phyloP scores from a whole-genome alignment of 2,329 filamentous ascomycete species.

The Fusarium continuum region DNA sequence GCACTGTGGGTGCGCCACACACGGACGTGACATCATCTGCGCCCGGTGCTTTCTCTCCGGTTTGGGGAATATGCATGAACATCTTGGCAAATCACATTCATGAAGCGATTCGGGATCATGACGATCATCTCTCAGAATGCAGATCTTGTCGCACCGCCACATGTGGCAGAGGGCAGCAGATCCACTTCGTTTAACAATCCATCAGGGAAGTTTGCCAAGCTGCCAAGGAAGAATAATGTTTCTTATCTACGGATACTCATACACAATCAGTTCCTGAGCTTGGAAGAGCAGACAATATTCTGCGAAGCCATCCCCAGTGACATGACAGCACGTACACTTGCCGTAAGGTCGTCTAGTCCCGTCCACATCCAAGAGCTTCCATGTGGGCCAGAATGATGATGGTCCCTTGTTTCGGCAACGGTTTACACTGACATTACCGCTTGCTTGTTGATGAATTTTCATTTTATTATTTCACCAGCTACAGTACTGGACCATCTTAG shows the following conservation, averaged over 20 bases:
- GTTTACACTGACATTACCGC: background rate
- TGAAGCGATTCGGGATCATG: conserved; percentile 1
- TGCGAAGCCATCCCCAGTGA: no score
- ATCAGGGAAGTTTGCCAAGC: no score
- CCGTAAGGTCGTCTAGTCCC: no score
- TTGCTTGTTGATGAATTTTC: background rate
- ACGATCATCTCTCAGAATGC: conserved; percentile 13
- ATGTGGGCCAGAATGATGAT: conserved; percentile 3
- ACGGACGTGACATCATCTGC: conserved; percentile 36
- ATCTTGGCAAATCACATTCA: conserved; percentile 19
- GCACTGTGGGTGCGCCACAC: conserved; percentile 36
- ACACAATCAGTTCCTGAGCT: no score
- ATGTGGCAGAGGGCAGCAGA: conserved; percentile 21
- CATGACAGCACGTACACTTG: no score
- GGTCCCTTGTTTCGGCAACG: background rate
- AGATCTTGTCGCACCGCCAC: conserved; percentile 27
- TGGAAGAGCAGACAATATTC: no score
- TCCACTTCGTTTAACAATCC: background rate
- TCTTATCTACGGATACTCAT: no score
- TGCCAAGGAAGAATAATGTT: background rate
- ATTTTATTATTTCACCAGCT: background rate
- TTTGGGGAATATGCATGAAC: background rate
- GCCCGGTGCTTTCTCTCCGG: conserved; percentile 34
- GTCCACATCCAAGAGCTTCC: no score
- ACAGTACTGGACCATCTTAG: background rate